Evolutionary conservation across 164 flowering plant species (phyloP), one percentile per base, ranked within the genome.

Genomic region (Sextonia rubra): DNA sequence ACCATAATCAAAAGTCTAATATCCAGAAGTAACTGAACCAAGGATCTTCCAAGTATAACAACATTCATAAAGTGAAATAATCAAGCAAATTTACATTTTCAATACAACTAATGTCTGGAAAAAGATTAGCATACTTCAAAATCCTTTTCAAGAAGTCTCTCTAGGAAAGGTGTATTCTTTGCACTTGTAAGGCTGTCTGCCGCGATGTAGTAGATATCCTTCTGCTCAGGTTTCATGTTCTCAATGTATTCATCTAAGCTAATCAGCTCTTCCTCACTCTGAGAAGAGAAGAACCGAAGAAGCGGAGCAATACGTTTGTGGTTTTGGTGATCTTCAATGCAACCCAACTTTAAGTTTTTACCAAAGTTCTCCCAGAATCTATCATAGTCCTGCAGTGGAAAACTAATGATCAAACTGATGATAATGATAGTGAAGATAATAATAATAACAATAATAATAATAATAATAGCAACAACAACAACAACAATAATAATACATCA

Each of bases 141-240:
- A 64, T 89, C 92, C 79, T 91, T 91, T 77, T 89, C 91, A 27
- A 76, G 68, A 67, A 95, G 90, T 76, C 73, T 90, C 85, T 95
- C 97, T 12, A 95, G 81, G 87, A 91, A 95, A 26, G 97, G 98
- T 23, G 97, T 82, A 73, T 88, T 90, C 76, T 64, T 91, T 67
- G 99, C 99, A 83, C 98, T 91, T 47, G 85, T 74, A 37, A 91
- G 86, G 78, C 89, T 93, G 76, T 95, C 98, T 30, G 97, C 64
- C 66, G 98, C 99, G 79, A 95, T 88, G 80, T 79, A 95, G 77
- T 87, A 93, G 66, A 95, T 91, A 82, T 89, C 88, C 80, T 93
- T 95, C 87, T 95, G 98, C 37, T 91, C 98, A 67, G 95, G 85
- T 73, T 91, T 89, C 99, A 95, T 93, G 86, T 90, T 88, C 82